Base-by-base conservation (phyloP, 768 basidiomycete genomes). In the Collybia nuda region DNA sequence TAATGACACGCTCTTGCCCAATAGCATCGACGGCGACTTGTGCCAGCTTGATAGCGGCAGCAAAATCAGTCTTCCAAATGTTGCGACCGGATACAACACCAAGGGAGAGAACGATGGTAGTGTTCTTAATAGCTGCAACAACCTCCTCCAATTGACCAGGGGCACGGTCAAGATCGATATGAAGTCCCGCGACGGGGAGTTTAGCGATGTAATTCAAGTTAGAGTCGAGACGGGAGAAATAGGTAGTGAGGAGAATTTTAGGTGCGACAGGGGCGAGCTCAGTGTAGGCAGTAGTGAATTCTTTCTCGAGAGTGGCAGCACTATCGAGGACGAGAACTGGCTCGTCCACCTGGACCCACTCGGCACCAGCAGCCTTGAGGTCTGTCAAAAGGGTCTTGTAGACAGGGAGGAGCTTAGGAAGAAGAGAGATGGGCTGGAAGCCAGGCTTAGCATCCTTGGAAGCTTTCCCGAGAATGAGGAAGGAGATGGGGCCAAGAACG, bases 21-120 rank as follows among this genome's bases (percentile, higher is more conserved):
- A 98, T 86, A 37, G 76, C 77, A 47, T 85, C 83, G 61, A 97
- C 76, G 41, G 92, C 94, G 69, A 86, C 88, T 75, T 95, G 86
- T 49, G 82, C 91, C 41, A 82, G 73, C 67, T 86, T 86, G 73
- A 94, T 81, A 51, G 92, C 86, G 48, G 83, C 85, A 56, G 79
- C 75, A 61, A 98, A 86, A 73, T 98, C 95, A 55, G 84, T 88
- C 85, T 98, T 99, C 97, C 97, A 99, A 77, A 99, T 92, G 81
- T 98, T 98, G 67, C 97, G 93, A 48, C 97, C 97, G 40, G 97
- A 98, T 56, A 99, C 90, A 54, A 98, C 69, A 72, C 97, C 97
- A 55, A 98, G 86, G 36, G 97, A 98, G 46, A 99, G 81, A 56
- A 86, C 65, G 55, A 93, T 80, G 63, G 70, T 72, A 57, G 93